These are phyloP conservation scores for Cryphonectria radicalis DNA, from an alignment of 2,329 filamentous ascomycete species.

Conservation along the genomic window DNA sequence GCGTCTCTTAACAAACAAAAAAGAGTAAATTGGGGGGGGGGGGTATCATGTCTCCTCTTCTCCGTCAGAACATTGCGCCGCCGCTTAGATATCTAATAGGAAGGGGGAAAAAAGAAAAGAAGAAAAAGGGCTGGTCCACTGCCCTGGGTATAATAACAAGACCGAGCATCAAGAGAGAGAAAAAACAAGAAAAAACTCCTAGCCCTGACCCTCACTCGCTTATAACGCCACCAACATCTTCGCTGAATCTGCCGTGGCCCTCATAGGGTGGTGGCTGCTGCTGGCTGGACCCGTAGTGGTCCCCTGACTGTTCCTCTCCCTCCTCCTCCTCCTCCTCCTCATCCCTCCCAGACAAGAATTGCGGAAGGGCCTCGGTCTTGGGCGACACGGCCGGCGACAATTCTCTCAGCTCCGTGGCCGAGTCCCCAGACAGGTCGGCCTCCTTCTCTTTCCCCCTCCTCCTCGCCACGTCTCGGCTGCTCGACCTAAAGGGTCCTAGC, in stretches of 20 bases:
- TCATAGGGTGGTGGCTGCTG: constrained; percentile 27
- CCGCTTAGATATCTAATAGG: neutral
- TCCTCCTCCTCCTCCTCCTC: neutral
- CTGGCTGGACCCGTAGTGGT: neutral
- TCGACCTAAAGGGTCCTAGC: constrained; percentile 45
- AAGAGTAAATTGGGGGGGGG: constrained; percentile 10
- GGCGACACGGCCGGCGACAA: constrained; percentile 23
- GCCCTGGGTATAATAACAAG: constrained; percentile 12
- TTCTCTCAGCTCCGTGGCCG: constrained; percentile 48
- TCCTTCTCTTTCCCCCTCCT: constrained; percentile 6
- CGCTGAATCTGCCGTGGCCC: constrained; percentile 12
- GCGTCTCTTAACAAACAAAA: constrained; percentile 21
- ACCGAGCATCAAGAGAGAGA: neutral
- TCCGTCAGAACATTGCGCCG: constrained; percentile 4
- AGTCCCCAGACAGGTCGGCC: constrained; percentile 8
- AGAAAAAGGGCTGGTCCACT: constrained; percentile 1
- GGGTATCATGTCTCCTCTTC: constrained; percentile 25
- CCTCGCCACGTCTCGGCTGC: neutral
- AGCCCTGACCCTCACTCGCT: neutral
- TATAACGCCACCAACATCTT: constrained; percentile 35
- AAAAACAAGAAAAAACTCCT: neutral
- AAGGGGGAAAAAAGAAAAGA: neutral
- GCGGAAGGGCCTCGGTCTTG: constrained; percentile 12
- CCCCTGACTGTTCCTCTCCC: neutral
- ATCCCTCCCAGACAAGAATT: neutral